Base-by-base conservation (phyloP, 129 eudicot species). In the Centrapalus pauciflorus region DNA sequence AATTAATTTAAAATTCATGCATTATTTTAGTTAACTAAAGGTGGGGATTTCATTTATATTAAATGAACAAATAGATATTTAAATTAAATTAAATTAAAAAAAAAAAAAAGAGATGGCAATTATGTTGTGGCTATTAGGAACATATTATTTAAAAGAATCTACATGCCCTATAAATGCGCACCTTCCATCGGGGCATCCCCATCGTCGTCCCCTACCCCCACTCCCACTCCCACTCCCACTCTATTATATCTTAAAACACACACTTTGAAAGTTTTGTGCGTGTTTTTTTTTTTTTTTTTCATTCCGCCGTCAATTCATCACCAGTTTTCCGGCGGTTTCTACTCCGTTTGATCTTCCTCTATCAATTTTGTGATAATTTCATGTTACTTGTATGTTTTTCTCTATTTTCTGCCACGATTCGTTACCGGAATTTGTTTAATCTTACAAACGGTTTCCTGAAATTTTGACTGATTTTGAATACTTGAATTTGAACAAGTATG, bases 141-240 rank as follows among this genome's bases (percentile, higher is more conserved):
- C 4, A 6, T 21, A 63, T 52, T 29, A 55, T 65, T 64, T 17
- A 3, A 29, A 9, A 67, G 5, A 10, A 34, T 37, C 64, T 63
- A 51, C 13, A 34, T 40, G 14, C 59, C 27, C 50, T 74, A 74
- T 65, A 64, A 74, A 74, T 74, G 9, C 46, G 20, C 23, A 55
- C 59, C 40, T 21, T 74, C 60, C 72, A 9, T 5, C 19, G 46
- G 13, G 23, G 14, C 56, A 63, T 64, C 21, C 59, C 30, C 71
- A 55, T 56, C 29, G 56, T 28, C 32, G 55, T n/a, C 61, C 30
- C 11, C 30, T 13, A 35, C 2, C n/a, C 43, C n/a, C 7, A 41
- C 20, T 41, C 20, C 50, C 13, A 41, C 55, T 0, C 12, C 54
- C 63, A 12, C 26, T 14, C 48, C 12, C 12, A 37, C 33, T 26